Evolutionary conservation across 495 filamentous ascomycete species (phyloP).

Genomic region (Podospora pseudocomata): DNA sequence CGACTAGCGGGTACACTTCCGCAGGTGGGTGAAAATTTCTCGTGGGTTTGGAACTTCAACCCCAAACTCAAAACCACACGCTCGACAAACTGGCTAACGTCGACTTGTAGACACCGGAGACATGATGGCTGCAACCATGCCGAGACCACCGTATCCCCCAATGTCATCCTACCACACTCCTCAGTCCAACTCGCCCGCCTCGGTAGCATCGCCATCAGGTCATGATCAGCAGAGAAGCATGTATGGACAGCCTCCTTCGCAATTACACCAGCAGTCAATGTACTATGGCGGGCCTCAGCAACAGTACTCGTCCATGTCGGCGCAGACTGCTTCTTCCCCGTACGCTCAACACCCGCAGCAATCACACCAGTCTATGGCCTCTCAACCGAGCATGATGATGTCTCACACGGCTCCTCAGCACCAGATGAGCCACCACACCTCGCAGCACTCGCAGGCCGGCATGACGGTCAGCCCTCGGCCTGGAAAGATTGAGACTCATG

Average conservation of each 20-base stretch:
- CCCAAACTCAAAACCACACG: neutral
- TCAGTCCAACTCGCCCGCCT: conserved; percentile 94
- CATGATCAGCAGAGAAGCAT: conserved; percentile 86
- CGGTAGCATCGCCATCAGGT: conserved; percentile 82
- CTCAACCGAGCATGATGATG: conserved; percentile 55
- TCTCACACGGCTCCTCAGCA: conserved; percentile 53
- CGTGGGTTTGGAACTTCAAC: conserved; percentile 4
- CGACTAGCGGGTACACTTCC: conserved; percentile 68
- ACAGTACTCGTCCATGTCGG: conserved; percentile 65
- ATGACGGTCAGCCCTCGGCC: conserved; percentile 61
- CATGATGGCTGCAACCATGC: conserved; percentile 93
- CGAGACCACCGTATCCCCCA: conserved; percentile 75
- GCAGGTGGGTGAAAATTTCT: conserved; percentile 61
- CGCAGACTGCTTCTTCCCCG: conserved; percentile 63
- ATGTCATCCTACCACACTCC: conserved; percentile 83
- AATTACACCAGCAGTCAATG: conserved; percentile 69
- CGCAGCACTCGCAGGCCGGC: conserved; percentile 46
- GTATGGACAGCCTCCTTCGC: conserved; percentile 76
- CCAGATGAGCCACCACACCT: conserved; percentile 45
- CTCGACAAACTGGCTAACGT: conserved; percentile 24
- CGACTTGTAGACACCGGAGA: conserved; percentile 67
- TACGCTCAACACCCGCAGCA: conserved; percentile 73
- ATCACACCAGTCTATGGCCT: conserved; percentile 60
- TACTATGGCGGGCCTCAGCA: conserved; percentile 59
- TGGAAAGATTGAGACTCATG: conserved; percentile 58